These are phyloP conservation scores for Xanthoconium separans DNA, from an alignment of 1,284 basidiomycete genomes.

Conservation along the genomic window DNA sequence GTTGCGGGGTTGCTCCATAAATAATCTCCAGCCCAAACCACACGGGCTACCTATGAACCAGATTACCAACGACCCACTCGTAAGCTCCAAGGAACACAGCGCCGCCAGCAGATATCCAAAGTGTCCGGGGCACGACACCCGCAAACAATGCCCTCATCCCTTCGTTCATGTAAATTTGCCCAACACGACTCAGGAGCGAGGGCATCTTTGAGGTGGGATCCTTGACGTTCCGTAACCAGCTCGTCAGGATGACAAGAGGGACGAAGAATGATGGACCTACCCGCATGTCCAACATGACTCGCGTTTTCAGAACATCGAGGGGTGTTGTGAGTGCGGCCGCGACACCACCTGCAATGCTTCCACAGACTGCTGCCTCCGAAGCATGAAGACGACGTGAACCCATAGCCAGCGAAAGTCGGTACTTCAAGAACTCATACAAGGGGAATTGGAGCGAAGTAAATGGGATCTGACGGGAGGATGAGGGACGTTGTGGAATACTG, in stretches of 20 bases:
- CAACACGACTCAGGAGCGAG: slow-evolving; percentile 54
- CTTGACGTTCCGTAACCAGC: slow-evolving; percentile 30
- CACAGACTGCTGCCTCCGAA: slow-evolving; percentile 89
- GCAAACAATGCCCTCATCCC: slow-evolving; percentile 80
- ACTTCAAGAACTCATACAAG: slow-evolving; percentile 89
- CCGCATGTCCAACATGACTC: slow-evolving; percentile 91
- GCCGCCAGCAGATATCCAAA: slow-evolving; percentile 96
- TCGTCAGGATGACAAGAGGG: not conserved
- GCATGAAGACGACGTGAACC: slow-evolving; percentile 62
- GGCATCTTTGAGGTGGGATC: slow-evolving; percentile 50
- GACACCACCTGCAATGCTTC: slow-evolving; percentile 87
- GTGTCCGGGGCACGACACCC: slow-evolving; percentile 87
- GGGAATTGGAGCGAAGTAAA: slow-evolving; percentile 99
- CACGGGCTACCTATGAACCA: slow-evolving; percentile 16
- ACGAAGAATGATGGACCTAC: slow-evolving; percentile 42
- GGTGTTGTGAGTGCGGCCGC: slow-evolving; percentile 94
- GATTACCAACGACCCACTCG: slow-evolving; percentile 57
- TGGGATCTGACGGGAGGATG: slow-evolving; percentile 66
- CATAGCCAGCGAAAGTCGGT: slow-evolving; percentile 50
- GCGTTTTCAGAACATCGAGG: slow-evolving; percentile 94
- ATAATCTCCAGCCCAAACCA: not conserved
- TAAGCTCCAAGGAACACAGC: slow-evolving; percentile 97
- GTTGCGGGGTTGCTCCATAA: not conserved
- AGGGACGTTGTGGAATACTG: not conserved
- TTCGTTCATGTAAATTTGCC: slow-evolving; percentile 70